Base-by-base conservation (phyloP, 2,329 filamentous ascomycete genomes). In the Celoporthe dispersa region DNA sequence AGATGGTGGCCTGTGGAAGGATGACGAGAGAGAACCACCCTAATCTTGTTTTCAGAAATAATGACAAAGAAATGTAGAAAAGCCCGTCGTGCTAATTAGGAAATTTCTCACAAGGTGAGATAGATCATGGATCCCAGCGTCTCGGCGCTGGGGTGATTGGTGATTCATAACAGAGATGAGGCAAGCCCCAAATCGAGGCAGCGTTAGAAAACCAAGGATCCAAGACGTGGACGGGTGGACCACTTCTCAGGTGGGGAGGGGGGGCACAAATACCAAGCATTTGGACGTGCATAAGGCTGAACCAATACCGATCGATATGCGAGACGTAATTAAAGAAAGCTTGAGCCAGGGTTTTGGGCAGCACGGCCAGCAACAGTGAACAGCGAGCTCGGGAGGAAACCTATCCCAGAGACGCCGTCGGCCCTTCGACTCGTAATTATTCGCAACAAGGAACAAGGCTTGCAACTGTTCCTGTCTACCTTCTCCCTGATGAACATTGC, bases 91-190 rank as follows among this genome's bases (percentile, higher is more conserved):
- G 22, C n/a, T 14, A 19, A 39, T 22, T 6, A 44, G 41, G 41
- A 48, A 1, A 1, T 48, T 48, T 48, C n/a, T n/a, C 22, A 22
- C 19, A n/a, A n/a, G 1, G 44, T 16, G 64, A 37, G 16, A 31
- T 39, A 37, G 16, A 31, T 39, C 53, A n/a, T 33, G 22, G 64
- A 57, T 6, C 25, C 64, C 28, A 9, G 16, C 63, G 44, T 64
- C 63, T 66, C 64, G 51, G 51, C 7, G 8, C 37, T n/a, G 64
- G 19, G 39, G 19, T 25, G 22, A 7, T 48, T n/a, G 19, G 44
- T n/a, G 25, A 57, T 57, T 57, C 28, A 57, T 57, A 31, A 57
- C 19, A 37, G 28, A 59, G 61, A 39, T 37, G 48, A 55, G 31
- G 28, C 60, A 64, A 68, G 61, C 60, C 57, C 33, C 22, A 37